Base-by-base conservation (phyloP, 345 rosid genomes). In the Combretum micranthum region DNA sequence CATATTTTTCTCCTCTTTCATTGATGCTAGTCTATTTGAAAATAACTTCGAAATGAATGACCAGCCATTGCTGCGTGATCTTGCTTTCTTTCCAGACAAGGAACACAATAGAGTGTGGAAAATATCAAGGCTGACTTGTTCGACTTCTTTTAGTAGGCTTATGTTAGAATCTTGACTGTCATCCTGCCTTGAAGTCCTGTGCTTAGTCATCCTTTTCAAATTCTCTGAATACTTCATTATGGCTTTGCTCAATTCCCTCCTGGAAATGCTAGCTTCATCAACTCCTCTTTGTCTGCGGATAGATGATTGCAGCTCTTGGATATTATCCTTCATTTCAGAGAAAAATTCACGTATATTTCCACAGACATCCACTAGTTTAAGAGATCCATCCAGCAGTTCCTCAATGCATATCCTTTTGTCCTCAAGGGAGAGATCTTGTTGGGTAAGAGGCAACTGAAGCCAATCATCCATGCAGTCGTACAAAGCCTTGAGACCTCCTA, bases 371-470 rank as follows among this genome's bases (percentile, higher is more conserved):
- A n/a, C n/a, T n/a, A n/a, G n/a, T n/a, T n/a, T n/a, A n/a, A n/a
- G n/a, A n/a, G n/a, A n/a, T n/a, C n/a, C n/a, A n/a, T n/a, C n/a
- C n/a, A n/a, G n/a, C n/a, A n/a, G n/a, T n/a, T n/a, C n/a, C n/a
- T n/a, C n/a, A n/a, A n/a, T n/a, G n/a, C n/a, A n/a, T n/a, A n/a
- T n/a, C n/a, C n/a, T n/a, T n/a, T n/a, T n/a, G n/a, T n/a, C n/a
- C n/a, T n/a, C n/a, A n/a, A n/a, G n/a, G n/a, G n/a, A n/a, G n/a
- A n/a, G n/a, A n/a, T n/a, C n/a, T n/a, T 65, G 49, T 16, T 22
- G 61, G 11, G 52, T 20, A 16, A 14, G 56, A 12, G 68, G 68
- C 32, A 56, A 22, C 9, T 20, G 62, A 22, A 64, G 56, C 61
- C 50, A n/a, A 25, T 49, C 39, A 59, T 50, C 57, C 6, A 50